Evolutionary conservation across 495 filamentous ascomycete species (phyloP).

Genomic region (Aspergillus affinis): DNA sequence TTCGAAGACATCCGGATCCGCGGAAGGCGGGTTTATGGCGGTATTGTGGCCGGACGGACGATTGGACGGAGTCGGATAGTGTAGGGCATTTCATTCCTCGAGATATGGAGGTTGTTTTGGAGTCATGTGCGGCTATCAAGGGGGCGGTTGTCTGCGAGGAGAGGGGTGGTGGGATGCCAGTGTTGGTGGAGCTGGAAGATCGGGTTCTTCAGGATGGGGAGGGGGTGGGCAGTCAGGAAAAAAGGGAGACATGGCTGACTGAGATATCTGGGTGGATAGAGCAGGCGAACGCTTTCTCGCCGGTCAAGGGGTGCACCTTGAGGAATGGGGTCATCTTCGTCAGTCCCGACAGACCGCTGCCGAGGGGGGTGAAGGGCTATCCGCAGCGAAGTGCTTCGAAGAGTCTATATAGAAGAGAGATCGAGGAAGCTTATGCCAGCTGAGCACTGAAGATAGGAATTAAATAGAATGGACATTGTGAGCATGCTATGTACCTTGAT

Average conservation of each 20-base stretch:
- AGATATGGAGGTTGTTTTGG: neutral
- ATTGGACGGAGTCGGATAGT: neutral
- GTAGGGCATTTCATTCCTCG: neutral
- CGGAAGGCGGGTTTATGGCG: neutral
- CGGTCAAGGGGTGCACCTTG: neutral
- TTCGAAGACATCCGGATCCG: neutral
- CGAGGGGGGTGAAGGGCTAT: neutral
- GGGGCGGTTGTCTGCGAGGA: neutral
- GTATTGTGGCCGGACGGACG: neutral
- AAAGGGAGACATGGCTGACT: neutral
- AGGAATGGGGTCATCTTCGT: neutral
- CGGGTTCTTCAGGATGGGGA: neutral
- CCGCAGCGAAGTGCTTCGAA: neutral
- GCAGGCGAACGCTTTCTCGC: neutral
- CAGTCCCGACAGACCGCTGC: neutral
- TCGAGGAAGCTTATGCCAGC: neutral
- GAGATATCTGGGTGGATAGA: neutral
- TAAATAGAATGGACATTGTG: too few species aligned
- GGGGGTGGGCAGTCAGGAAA: too few species aligned
- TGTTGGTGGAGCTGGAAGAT: neutral
- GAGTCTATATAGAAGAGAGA: neutral
- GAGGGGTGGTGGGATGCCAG: neutral
- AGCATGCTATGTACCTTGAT: too few species aligned
- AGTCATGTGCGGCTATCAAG: neutral
- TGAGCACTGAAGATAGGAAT: too few species aligned